Conservation (phyloP, 1,139 yeast genomes). For the Diutina ranongensis region DNA sequence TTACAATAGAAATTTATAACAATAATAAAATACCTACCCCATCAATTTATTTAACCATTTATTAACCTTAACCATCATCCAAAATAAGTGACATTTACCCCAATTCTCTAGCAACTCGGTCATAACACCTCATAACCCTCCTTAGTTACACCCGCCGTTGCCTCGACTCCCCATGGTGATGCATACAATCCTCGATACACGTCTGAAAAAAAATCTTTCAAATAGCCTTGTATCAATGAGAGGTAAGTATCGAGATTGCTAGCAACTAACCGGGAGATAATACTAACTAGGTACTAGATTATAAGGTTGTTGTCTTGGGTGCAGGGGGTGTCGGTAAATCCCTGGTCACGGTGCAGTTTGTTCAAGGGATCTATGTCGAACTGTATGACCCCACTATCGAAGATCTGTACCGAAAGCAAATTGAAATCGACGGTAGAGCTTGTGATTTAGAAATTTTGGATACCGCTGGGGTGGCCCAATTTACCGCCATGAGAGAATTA, state of each 20-base stretch:
- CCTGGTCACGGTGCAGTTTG: slow-evolving; percentile 39
- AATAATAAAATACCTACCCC: no score
- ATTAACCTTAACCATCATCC: no score
- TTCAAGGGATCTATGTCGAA: slow-evolving; percentile 40
- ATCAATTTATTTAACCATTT: no score
- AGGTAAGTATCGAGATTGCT: not conserved
- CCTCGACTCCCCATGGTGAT: no score
- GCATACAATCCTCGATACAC: not conserved
- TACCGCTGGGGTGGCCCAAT: slow-evolving; percentile 43
- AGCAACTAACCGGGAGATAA: not conserved
- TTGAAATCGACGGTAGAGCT: slow-evolving; percentile 84
- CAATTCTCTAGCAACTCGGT: no score
- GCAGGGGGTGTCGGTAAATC: slow-evolving; percentile 46
- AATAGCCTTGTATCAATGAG: no score
- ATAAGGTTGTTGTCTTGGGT: slow-evolving; percentile 39
- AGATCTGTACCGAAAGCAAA: slow-evolving; percentile 82
- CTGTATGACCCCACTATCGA: slow-evolving; percentile 37
- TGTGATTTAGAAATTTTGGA: slow-evolving; percentile 64
- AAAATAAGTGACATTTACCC: no score
- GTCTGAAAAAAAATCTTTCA: not conserved
- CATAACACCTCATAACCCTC: no score
- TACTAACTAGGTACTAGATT: slow-evolving; percentile 15
- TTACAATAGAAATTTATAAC: no score
- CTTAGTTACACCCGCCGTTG: no score
- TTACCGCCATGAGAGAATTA: slow-evolving; percentile 49